Percentiles rank a stretch among this genome's conserved stretches.
phyloP scores from a whole-genome alignment of 2,329 filamentous ascomycete species.

The Nemania sp. region DNA sequence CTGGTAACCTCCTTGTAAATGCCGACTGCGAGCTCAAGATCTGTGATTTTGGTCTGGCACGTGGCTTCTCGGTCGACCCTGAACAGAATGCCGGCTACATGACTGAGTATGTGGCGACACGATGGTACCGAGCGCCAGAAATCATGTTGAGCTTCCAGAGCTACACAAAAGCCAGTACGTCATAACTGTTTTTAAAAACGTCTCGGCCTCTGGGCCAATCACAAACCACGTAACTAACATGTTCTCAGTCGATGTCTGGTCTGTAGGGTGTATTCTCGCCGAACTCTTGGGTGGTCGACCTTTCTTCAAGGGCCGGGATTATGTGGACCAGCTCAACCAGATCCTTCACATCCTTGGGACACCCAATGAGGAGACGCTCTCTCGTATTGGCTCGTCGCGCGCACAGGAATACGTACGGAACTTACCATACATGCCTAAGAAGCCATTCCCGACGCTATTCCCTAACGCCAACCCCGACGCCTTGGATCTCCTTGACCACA shows the following conservation, averaged over 20 bases:
- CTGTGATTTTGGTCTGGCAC: constrained; percentile 93
- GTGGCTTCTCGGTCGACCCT: constrained; percentile 95
- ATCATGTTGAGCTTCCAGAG: constrained; percentile 99
- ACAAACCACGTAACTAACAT: constrained; percentile 20
- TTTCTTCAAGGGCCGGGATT: constrained; percentile 99
- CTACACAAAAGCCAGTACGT: constrained; percentile 99
- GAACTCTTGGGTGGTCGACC: constrained; percentile 94
- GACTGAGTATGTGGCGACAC: constrained; percentile 98
- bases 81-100: constrained; percentile 99
- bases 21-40: constrained; percentile 99
- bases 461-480: constrained; percentile 94
- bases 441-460: constrained; percentile 85
- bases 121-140: constrained; percentile 93
- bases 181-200: neutral
- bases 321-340: constrained; percentile 99
- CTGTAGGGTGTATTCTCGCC: constrained; percentile 94
- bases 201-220: neutral
- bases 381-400: constrained; percentile 89
- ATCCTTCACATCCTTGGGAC: constrained; percentile 98
- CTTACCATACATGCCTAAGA: constrained; percentile 91
- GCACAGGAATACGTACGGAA: constrained; percentile 99
- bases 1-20: constrained; percentile 95
- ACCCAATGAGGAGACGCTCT: constrained; percentile 91
- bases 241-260: constrained; percentile 93
- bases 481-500: constrained; percentile 90